These are phyloP conservation scores for Candolleomyces eurysporus DNA, from an alignment of 768 basidiomycete species.

Conservation along the genomic window DNA sequence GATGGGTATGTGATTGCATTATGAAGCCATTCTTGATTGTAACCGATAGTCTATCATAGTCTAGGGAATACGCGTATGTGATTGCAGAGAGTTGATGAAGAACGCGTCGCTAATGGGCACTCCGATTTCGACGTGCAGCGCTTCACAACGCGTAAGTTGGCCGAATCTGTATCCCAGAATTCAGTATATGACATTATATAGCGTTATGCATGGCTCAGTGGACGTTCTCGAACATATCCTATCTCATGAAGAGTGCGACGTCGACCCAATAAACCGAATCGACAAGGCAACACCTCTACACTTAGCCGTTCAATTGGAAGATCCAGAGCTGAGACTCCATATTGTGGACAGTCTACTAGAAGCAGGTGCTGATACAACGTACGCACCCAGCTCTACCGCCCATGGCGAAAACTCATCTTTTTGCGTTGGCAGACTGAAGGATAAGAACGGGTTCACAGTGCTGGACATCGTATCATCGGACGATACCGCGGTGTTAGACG, in stretches of 20 bases:
- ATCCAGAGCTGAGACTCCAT: slow-evolving; percentile 49
- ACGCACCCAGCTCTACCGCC: slow-evolving; percentile 20
- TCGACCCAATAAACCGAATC: slow-evolving; percentile 66
- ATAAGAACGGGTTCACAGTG: slow-evolving; percentile 62
- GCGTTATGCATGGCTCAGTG: slow-evolving; percentile 43
- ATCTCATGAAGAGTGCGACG: slow-evolving; percentile 73
- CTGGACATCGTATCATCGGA: slow-evolving; percentile 53
- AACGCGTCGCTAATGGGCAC: slow-evolving; percentile 16
- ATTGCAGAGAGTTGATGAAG: slow-evolving; percentile 12
- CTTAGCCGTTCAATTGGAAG: slow-evolving; percentile 58
- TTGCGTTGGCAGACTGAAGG: slow-evolving; percentile 54
- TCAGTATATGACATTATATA: background rate
- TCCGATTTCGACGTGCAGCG: slow-evolving; percentile 8
- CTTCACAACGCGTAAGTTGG: slow-evolving; percentile 25
- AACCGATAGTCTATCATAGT: slow-evolving; percentile 22
- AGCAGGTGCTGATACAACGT: slow-evolving; percentile 75
- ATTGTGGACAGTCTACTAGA: slow-evolving; percentile 70
- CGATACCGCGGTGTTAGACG: slow-evolving; percentile 47
- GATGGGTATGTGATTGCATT: slow-evolving; percentile 60
- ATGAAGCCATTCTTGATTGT: slow-evolving; percentile 4
- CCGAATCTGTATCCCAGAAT: too few species aligned
- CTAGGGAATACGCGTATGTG: slow-evolving; percentile 78
- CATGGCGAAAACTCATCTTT: background rate
- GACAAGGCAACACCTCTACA: slow-evolving; percentile 78
- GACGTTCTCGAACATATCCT: slow-evolving; percentile 73